Base-by-base conservation (phyloP, 1,139 yeast genomes). In the Nematodospora anomalae region DNA sequence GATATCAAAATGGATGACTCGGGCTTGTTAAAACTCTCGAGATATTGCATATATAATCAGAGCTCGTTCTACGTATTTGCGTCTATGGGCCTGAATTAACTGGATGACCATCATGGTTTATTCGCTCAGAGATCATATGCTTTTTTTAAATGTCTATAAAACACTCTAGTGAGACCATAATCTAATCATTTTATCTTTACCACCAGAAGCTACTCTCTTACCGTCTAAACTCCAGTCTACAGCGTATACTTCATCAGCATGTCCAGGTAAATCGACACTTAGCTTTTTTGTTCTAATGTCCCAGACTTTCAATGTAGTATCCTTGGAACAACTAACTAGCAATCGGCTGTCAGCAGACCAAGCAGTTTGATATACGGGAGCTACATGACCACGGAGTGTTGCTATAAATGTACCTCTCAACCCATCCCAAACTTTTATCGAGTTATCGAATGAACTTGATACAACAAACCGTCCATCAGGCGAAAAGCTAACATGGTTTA, bases 151-250 rank as follows among this genome's bases (percentile, higher is more conserved):
- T n/a, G n/a, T n/a, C n/a, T n/a, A n/a, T n/a, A n/a, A n/a, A n/a
- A n/a, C n/a, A n/a, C n/a, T 23, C 28, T 65, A 86, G 58, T 87
- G 95, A 24, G 90, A 79, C 97, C 98, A 92, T 42, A 92, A 66
- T 53, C 97, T 74, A 20, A 92, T 89, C 76, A 84, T 84, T 60
- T 89, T 92, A 58, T 92, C 99, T 57, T 89, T 90, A 35, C 99
- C 97, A 22, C 97, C 98, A 55, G 96, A 86, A 22, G 94, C 95
- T 7, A 92, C 97, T 47, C 83, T 73, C 46, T 78, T 78, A 31
- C 98, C 99, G 58, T 92, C 99, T 40, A 84, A 79, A 67, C 96
- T 86, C 99, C 99, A 92, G 56, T 92, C 99, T 3, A 94, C 97
- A 0, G 97, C 95, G 57, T 79, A 92, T 1, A 92, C 97, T 60